phyloP scores from a whole-genome alignment of 345 rosid species.

The Trapa incisa region DNA sequence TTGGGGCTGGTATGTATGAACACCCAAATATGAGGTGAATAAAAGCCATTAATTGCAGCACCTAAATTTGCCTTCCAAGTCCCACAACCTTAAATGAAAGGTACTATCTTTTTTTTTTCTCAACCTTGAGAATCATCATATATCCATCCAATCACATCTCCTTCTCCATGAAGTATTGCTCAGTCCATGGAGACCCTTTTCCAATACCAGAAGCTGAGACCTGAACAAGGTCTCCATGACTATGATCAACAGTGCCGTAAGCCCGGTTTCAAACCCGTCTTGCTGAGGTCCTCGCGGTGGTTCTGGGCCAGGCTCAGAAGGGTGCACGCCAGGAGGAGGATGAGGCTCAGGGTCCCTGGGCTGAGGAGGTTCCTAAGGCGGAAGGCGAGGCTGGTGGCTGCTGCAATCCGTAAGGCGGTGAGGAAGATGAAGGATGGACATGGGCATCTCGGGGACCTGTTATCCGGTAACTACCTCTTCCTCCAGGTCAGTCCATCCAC shows the following conservation, averaged over 20 bases:
- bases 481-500: conserved; percentile 15
- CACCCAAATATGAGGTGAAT: too few relatives aligned
- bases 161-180: too few relatives aligned
- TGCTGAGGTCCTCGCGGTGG: conserved; percentile 13
- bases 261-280: conserved; percentile 4
- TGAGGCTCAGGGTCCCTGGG: conserved; percentile 34
- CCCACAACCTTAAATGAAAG: too few relatives aligned
- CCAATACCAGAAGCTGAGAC: conserved; percentile 30
- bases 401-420: conserved; percentile 11
- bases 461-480: conserved; percentile 21
- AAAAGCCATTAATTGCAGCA: too few relatives aligned
- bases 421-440: conserved; percentile 16
- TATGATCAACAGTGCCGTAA: not conserved
- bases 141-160: too few relatives aligned
- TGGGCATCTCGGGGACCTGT: conserved; percentile 16
- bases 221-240: not conserved
- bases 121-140: too few relatives aligned
- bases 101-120: too few relatives aligned
- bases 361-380: conserved; percentile 16
- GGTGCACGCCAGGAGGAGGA: conserved; percentile 33
- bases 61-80: too few relatives aligned
- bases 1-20: too few relatives aligned
- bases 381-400: conserved; percentile 7
- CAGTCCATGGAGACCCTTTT: conserved; percentile 11
- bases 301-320: conserved; percentile 25